Conservation (phyloP, 2,329 filamentous ascomycete genomes). For the Albophoma yamanashiensis region DNA sequence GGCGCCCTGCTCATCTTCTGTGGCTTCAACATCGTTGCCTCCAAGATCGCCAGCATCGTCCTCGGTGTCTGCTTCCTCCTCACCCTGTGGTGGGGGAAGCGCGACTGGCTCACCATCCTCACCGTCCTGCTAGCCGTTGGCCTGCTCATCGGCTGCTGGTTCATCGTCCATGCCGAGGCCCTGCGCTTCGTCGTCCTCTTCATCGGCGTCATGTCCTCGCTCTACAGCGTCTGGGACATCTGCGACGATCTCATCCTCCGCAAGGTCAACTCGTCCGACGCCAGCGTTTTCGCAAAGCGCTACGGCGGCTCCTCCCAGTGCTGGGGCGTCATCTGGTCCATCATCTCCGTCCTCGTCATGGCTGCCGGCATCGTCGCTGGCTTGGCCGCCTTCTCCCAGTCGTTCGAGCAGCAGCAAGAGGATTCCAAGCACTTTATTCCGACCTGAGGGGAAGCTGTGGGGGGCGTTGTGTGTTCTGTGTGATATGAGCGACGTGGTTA, state of each 20-base stretch:
- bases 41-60: constrained; percentile 66
- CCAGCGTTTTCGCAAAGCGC: constrained; percentile 65
- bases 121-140: constrained; percentile 62
- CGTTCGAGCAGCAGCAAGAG: constrained; percentile 54
- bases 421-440: constrained; percentile 59
- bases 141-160: constrained; percentile 65
- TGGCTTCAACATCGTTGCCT: constrained; percentile 72
- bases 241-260: constrained; percentile 72
- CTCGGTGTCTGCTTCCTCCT: constrained; percentile 65
- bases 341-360: constrained; percentile 65
- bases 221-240: constrained; percentile 80
- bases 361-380: constrained; percentile 63
- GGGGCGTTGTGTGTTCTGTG: neutral
- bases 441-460: constrained; percentile 15
- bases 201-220: constrained; percentile 70
- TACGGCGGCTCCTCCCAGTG: constrained; percentile 73
- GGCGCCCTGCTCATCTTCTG: constrained; percentile 69
- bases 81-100: constrained; percentile 74
- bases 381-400: constrained; percentile 65
- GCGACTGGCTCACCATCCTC: constrained; percentile 65
- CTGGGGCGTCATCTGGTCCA: constrained; percentile 71
- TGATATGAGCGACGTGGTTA: neutral
- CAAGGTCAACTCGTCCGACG: constrained; percentile 72
- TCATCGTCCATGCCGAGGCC: constrained; percentile 65
- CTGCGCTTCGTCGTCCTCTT: constrained; percentile 67